Evolutionary conservation across 495 filamentous ascomycete species (phyloP).

Genomic region (Lindgomyces ingoldianus): DNA sequence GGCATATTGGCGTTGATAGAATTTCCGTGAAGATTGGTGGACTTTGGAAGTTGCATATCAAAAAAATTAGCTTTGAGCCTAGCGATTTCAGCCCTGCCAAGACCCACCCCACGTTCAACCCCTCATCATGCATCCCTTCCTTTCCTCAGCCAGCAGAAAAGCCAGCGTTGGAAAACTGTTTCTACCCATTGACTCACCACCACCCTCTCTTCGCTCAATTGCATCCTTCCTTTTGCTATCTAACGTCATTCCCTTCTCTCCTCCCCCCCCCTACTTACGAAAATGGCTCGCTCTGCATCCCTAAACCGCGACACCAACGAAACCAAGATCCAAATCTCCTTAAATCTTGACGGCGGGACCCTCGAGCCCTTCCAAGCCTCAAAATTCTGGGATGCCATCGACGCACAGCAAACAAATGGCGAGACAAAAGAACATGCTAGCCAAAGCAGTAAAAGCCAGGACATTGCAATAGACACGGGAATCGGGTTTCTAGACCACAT

Average conservation of each 20-base stretch:
- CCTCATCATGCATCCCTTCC: too few species aligned
- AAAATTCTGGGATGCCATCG: conserved; percentile 53
- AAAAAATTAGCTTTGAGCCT: neutral
- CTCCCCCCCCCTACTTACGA: neutral
- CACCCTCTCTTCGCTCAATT: too few species aligned
- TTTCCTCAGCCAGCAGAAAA: too few species aligned
- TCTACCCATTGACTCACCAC: too few species aligned
- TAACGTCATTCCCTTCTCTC: neutral
- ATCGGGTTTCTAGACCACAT: conserved; percentile 99
- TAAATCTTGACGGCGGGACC: conserved; percentile 86
- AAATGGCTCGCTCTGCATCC: conserved; percentile 62
- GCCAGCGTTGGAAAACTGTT: too few species aligned
- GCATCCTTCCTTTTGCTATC: too few species aligned
- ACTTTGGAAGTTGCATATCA: neutral
- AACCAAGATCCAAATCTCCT: conserved; percentile 89
- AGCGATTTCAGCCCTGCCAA: conserved; percentile 26
- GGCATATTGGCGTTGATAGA: neutral
- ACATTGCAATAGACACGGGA: conserved; percentile 84
- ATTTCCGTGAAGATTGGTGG: neutral
- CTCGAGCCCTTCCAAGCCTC: conserved; percentile 49
- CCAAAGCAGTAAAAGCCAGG: conserved; percentile 77
- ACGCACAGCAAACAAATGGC: conserved; percentile 47
- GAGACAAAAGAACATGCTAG: conserved; percentile 68
- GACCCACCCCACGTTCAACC: neutral
- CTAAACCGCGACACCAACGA: conserved; percentile 90